A percentile compares a stretch with the other conserved stretches of the same genome.
phyloP scores from a whole-genome alignment of 306 rosid species.

The Inga laurina region DNA sequence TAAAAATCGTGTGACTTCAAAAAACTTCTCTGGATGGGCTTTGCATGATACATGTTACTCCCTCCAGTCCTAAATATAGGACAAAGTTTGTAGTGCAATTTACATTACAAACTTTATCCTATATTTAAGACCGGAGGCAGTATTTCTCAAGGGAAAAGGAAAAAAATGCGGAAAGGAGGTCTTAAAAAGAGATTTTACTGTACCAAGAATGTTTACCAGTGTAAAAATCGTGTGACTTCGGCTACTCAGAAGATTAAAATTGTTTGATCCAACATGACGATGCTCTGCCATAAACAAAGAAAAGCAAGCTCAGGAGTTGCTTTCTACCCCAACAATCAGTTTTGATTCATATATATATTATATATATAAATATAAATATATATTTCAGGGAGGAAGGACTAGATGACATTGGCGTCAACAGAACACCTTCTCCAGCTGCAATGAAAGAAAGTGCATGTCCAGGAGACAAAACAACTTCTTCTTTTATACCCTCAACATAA shows the following conservation, averaged over 20 bases:
- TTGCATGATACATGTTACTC: too few species aligned
- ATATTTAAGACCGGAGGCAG: too few species aligned
- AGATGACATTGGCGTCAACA: constrained; percentile 23
- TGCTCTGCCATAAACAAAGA: constrained; percentile 68
- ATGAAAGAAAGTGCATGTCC: constrained; percentile 98
- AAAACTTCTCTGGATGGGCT: too few species aligned
- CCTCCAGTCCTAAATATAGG: too few species aligned
- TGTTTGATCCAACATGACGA: constrained; percentile 99
- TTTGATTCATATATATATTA: constrained; percentile 4
- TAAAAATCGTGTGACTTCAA: constrained; percentile 96
- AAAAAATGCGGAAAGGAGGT: constrained; percentile 8
- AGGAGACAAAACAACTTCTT: constrained; percentile 97
- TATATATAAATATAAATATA: too few species aligned
- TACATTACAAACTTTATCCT: too few species aligned
- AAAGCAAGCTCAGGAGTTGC: constrained; percentile 2
- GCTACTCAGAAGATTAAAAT: constrained; percentile 95
- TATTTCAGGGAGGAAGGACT: neutral
- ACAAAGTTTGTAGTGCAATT: too few species aligned
- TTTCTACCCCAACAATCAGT: constrained; percentile 8
- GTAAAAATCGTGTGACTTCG: constrained; percentile 99
- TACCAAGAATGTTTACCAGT: constrained; percentile 61
- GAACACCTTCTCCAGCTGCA: constrained; percentile 98
- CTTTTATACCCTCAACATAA: constrained; percentile 99
- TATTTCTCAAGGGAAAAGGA: constrained; percentile 16
- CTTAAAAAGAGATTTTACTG: constrained; percentile 15